phyloP scores from a whole-genome alignment of 306 rosid genomes.

The Neltuma alba region DNA sequence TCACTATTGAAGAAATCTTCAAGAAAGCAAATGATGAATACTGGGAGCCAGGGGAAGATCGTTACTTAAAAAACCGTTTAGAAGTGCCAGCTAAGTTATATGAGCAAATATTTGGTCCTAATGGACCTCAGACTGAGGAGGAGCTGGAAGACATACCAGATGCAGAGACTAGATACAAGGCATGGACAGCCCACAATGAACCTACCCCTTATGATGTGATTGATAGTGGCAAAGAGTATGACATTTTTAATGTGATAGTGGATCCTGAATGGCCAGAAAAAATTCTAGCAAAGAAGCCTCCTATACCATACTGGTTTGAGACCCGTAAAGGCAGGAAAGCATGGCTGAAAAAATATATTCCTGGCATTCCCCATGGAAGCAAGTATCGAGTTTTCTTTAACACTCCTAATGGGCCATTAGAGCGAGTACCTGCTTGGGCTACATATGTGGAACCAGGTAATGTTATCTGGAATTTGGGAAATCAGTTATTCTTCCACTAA shows the following conservation, averaged over 20 bases:
- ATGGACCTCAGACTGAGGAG: constrained; percentile 90
- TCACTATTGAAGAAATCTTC: constrained; percentile 75
- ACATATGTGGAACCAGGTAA: constrained; percentile 94
- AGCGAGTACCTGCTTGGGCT: constrained; percentile 99
- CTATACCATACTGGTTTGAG: constrained; percentile 85
- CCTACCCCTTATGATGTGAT: constrained; percentile 70
- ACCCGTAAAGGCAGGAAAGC: constrained; percentile 96
- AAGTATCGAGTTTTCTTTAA: constrained; percentile 94
- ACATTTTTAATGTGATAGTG: constrained; percentile 64
- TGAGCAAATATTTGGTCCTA: constrained; percentile 94
- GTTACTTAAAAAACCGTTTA: constrained; percentile 67
- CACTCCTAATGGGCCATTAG: constrained; percentile 90
- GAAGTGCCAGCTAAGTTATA: constrained; percentile 86
- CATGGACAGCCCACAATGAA: constrained; percentile 75
- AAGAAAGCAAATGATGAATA: constrained; percentile 82
- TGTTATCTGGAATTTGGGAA: constrained; percentile 24
- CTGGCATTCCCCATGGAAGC: constrained; percentile 91
- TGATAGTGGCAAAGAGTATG: constrained; percentile 84
- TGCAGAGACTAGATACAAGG: constrained; percentile 89
- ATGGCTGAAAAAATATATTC: constrained; percentile 85
- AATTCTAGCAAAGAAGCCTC: constrained; percentile 70
- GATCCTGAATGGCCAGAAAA: constrained; percentile 74
- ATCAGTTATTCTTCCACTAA: constrained; percentile 23
- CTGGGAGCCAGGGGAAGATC: constrained; percentile 97
- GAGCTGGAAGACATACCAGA: constrained; percentile 82